These are phyloP conservation scores for Daldinia sp. DNA, from an alignment of 2,329 filamentous ascomycete species.

Conservation along the genomic window DNA sequence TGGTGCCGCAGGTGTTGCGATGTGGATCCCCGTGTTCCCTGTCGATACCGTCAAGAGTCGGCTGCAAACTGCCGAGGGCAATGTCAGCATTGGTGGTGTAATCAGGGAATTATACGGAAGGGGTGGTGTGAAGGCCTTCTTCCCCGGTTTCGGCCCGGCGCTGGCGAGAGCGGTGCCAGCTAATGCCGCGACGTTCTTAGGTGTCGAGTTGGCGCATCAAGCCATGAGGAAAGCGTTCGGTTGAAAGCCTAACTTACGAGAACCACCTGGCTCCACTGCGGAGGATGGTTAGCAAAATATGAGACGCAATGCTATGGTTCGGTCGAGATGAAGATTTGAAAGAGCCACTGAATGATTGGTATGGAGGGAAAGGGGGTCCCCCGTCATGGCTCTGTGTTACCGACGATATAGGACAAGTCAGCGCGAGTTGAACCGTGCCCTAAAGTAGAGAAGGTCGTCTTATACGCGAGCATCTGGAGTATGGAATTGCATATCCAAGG, in stretches of 20 bases:
- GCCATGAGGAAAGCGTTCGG: slow-evolving; percentile 80
- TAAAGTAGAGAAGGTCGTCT: neutral
- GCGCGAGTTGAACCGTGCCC: neutral
- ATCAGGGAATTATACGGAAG: slow-evolving; percentile 82
- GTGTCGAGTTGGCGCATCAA: slow-evolving; percentile 84
- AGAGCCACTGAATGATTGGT: neutral
- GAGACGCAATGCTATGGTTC: neutral
- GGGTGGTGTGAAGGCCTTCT: slow-evolving; percentile 91
- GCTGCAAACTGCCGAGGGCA: slow-evolving; percentile 89
- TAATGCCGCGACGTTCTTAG: slow-evolving; percentile 93
- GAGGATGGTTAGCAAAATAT: neutral
- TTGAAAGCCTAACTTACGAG: slow-evolving; percentile 35
- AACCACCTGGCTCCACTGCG: neutral
- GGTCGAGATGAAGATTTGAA: neutral
- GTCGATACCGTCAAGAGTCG: slow-evolving; percentile 96
- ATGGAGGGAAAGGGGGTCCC: neutral
- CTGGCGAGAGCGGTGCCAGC: slow-evolving; percentile 92
- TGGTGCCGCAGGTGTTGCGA: slow-evolving; percentile 90
- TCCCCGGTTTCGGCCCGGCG: slow-evolving; percentile 94
- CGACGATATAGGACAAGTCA: neutral
- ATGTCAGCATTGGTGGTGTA: slow-evolving; percentile 80
- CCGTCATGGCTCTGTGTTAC: neutral
- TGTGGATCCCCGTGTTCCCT: slow-evolving; percentile 99
- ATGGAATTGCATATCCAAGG: slow-evolving; percentile 31
- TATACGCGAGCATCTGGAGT: slow-evolving; percentile 4